Percentiles rank a stretch among this genome's conserved stretches.
These are phyloP conservation scores for Bipolaris bicolor DNA, from an alignment of 2,329 filamentous ascomycete species.

Conservation along the genomic window DNA sequence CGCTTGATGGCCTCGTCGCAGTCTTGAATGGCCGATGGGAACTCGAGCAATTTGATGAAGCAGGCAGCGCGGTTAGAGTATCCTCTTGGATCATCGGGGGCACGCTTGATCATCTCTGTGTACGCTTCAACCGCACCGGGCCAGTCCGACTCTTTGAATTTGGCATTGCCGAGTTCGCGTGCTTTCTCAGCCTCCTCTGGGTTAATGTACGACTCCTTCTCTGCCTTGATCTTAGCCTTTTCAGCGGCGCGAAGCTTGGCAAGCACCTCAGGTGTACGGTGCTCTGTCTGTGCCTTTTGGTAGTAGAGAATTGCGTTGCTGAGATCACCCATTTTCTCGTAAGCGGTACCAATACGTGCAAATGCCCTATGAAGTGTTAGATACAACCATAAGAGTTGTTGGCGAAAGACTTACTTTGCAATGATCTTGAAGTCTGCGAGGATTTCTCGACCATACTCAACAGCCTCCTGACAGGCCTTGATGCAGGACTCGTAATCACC, in stretches of 20 bases:
- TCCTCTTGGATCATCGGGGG: slow-evolving; percentile 88
- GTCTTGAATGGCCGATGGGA: slow-evolving; percentile 91
- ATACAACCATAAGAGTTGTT: neutral
- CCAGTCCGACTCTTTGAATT: slow-evolving; percentile 97
- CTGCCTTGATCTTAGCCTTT: slow-evolving; percentile 77
- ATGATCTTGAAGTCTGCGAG: slow-evolving; percentile 98
- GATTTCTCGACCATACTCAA: slow-evolving; percentile 86
- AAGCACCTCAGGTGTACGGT: slow-evolving; percentile 92
- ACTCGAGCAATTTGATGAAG: slow-evolving; percentile 94
- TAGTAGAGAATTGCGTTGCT: slow-evolving; percentile 84
- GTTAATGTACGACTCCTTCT: slow-evolving; percentile 82
- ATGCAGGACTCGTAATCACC: slow-evolving; percentile 89
- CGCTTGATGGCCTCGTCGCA: slow-evolving; percentile 90
- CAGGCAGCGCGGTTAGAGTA: slow-evolving; percentile 98
- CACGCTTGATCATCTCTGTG: slow-evolving; percentile 94
- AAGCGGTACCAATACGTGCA: slow-evolving; percentile 88
- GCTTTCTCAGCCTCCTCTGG: slow-evolving; percentile 93
- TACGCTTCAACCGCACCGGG: slow-evolving; percentile 93
- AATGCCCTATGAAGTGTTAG: slow-evolving; percentile 65
- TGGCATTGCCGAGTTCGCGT: slow-evolving; percentile 90
- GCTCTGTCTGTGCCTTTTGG: slow-evolving; percentile 92
- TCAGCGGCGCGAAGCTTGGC: slow-evolving; percentile 90
- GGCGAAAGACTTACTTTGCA: slow-evolving; percentile 70
- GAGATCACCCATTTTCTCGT: slow-evolving; percentile 87
- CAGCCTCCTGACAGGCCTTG: slow-evolving; percentile 83